Base-by-base conservation (phyloP, 306 rosid genomes). In the Ceratonia siliqua region DNA sequence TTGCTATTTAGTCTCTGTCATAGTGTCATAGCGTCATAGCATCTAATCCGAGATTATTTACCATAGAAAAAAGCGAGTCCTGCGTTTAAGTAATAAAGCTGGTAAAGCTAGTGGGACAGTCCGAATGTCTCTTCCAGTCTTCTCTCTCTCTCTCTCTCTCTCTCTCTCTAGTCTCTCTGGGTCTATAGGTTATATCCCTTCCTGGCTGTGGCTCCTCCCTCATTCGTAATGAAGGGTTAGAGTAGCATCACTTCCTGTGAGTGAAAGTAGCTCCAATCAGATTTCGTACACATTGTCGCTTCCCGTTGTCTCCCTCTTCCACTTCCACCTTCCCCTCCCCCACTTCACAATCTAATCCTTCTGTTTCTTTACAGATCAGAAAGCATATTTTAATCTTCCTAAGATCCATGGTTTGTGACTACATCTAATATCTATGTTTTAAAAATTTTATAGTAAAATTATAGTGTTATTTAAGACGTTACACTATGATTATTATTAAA, bases 51-150 rank as follows among this genome's bases (percentile, higher is more conserved):
- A 71, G 82, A 78, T 71, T 39, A 72, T 72, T 63, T 15, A 63
- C 2, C 38, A 30, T 62, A 18, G 61, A 50, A 18, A 61, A 46
- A 70, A 61, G 77, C 48, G 50, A 25, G 43, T 48, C 13, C 13
- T 35, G 71, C 71, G 33, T 71, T 41, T 58, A 46, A 11, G 54
- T 41, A 28, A 30, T 24, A 88, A 83, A 82, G 90, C 85, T 84
- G 92, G 78, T 72, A 86, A 87, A 91, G 89, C 64, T 81, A 42
- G 91, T 89, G 97, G 95, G 93, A 87, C 97, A 89, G 82, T 89
- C 95, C 93, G 93, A 84, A 91, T 91, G 95, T 91, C 97, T 85
- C 91, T 83, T 85, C 77, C n/a, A n/a, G n/a, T n/a, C n/a, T n/a
- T n/a, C n/a, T 81, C 36, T 62, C 36, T 14, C 11, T 8, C 28